Conservation (phyloP, 768 basidiomycete species). For the Trametes maxima region DNA sequence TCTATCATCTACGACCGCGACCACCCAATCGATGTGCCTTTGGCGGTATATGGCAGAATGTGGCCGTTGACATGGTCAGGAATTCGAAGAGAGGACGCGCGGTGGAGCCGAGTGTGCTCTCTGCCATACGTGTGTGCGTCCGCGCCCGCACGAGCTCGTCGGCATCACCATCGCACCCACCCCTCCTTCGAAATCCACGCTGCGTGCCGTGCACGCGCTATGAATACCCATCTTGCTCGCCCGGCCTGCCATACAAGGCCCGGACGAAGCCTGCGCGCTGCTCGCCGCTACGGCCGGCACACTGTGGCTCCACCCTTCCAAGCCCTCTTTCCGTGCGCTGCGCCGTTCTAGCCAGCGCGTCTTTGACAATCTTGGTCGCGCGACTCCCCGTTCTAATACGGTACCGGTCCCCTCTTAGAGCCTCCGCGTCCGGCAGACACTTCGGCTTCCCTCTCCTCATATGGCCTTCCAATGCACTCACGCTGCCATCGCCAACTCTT, state of each 20-base stretch:
- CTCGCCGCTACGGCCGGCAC: conserved; percentile 1
- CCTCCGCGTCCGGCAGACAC: not conserved
- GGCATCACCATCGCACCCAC: not conserved
- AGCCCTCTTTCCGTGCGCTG: not conserved
- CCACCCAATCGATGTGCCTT: not conserved
- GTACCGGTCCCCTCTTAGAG: not conserved
- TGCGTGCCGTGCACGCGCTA: not conserved
- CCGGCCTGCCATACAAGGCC: not conserved
- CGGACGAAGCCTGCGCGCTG: not conserved
- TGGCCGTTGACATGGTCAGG: not conserved
- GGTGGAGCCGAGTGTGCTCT: conserved; percentile 9
- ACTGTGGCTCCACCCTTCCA: not conserved
- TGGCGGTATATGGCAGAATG: not conserved
- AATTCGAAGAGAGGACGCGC: conserved; percentile 11
- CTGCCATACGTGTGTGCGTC: not conserved
- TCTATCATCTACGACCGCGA: not conserved
- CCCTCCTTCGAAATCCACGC: not conserved
- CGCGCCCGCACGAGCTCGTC: not conserved
- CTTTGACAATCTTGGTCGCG: conserved; percentile 4
- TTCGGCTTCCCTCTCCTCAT: not conserved
- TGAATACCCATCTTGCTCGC: not conserved
- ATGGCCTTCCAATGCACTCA: not conserved
- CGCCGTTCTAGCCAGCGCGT: not conserved
- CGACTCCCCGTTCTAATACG: conserved; percentile 1
- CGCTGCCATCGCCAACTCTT: not conserved